Base-by-base conservation (phyloP, 2,329 filamentous ascomycete genomes). In the Blastomyces parvus region DNA sequence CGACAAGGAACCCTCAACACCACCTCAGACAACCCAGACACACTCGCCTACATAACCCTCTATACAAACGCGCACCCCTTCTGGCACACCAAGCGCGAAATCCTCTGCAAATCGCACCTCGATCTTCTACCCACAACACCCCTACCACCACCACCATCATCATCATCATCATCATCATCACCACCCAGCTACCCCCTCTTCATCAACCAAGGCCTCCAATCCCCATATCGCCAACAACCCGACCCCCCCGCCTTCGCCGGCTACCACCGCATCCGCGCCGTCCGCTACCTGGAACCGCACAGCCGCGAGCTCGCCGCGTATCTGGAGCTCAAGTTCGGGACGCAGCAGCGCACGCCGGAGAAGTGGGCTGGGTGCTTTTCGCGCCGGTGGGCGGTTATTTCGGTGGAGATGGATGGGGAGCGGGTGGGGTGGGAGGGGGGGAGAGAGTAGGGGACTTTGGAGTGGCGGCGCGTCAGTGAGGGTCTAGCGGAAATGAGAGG, bases 31-130 rank as follows among this genome's bases (percentile, higher is more conserved):
- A 33, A 56, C 17, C 60, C 11, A 14, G 19, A 57, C 27, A 55
- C 14, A 14, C 55, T 65, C 25, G 62, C 64, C 13, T 64, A 63
- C 46, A 63, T 64, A 36, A 13, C 63, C 8, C n/a, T 66, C 9
- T 64, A 50, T 42, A 19, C 53, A 27, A 6, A 44, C 3, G 60
- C 52, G 1, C 53, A 66, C 9, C 63, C 64, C 8, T 63, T 53
- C 46, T 66, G 64, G 64, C n/a, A 44, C 19, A 57, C 60, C 8
- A 63, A 62, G 38, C 56, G 55, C 5, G 64, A 63, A 56, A 42
- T 64, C 19, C 53, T 66, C 40, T 66, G 64, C 59, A 57, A 61
- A 17, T 13, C 50, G 19, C 63, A 62, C 25, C 22, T 63, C 22
- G 53, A 64, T 30, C 57, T 66, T 13, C 64, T 66, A 19, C 17